Conservation (phyloP, 129 eudicot species). For the Chrysanthemum makinoi region DNA sequence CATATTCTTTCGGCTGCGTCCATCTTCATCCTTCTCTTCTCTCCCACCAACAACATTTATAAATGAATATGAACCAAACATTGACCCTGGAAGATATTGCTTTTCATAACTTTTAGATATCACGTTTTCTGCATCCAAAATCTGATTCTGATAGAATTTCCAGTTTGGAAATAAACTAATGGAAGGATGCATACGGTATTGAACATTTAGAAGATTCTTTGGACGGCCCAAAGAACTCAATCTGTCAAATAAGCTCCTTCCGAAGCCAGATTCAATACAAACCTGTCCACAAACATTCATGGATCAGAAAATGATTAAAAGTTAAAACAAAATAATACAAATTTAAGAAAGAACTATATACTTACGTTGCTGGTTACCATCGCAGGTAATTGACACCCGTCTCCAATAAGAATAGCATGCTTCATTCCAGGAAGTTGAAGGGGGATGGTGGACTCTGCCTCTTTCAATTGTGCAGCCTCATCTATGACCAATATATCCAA, state of each 20-base stretch:
- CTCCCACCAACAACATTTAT: conserved; percentile 53
- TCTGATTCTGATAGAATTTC: conserved; percentile 36
- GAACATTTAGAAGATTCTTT: conserved; percentile 42
- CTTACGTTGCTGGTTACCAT: conserved; percentile 45
- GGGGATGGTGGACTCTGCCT: conserved; percentile 44
- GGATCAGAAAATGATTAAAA: no score
- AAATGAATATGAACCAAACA: conserved; percentile 56
- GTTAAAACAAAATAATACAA: background rate
- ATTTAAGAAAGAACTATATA: background rate
- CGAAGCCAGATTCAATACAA: conserved; percentile 39
- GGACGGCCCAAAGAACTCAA: conserved; percentile 39
- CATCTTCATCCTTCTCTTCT: conserved; percentile 55
- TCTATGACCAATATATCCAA: conserved; percentile 37
- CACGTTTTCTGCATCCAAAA: conserved; percentile 40
- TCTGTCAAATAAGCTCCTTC: conserved; percentile 50
- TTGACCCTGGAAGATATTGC: conserved; percentile 35
- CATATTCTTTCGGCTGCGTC: conserved; percentile 48
- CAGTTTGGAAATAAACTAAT: conserved; percentile 46
- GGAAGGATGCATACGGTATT: conserved; percentile 55
- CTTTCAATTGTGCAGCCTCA: conserved; percentile 49
- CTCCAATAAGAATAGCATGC: conserved; percentile 54
- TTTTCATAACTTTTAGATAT: conserved; percentile 27
- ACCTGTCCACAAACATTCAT: conserved; percentile 23
- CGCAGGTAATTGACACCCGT: conserved; percentile 49
- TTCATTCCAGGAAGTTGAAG: conserved; percentile 39